A percentile compares a stretch with the other conserved stretches of the same genome.
These are phyloP conservation scores for Backusella parvicylindrica DNA, from an alignment of 192 early-diverging fungal species.

Conservation along the genomic window DNA sequence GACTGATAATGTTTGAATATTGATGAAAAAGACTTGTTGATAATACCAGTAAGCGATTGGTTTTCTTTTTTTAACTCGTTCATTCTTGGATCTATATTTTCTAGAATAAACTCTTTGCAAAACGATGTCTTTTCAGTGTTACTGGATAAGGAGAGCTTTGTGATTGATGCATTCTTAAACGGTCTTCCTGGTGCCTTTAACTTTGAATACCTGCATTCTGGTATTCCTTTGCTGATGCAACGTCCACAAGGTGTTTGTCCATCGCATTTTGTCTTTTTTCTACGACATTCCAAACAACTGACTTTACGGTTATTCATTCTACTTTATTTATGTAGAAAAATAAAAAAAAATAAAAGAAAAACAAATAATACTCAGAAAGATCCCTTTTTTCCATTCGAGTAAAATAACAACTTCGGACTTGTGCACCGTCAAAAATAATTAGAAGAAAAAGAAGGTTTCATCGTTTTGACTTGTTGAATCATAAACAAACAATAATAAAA, in stretches of 20 bases:
- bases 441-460: not conserved
- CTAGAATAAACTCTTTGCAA: not conserved
- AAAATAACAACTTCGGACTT: not conserved
- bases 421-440: not conserved
- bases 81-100: not conserved
- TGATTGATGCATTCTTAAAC: not conserved
- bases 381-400: not conserved
- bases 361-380: not conserved
- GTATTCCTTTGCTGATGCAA: not conserved
- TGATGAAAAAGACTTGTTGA: not conserved
- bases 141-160: not conserved
- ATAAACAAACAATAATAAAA: too few relatives aligned
- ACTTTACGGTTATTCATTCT: not conserved
- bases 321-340: not conserved
- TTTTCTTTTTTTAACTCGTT: not conserved
- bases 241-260: not conserved
- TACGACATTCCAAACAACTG: not conserved
- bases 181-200: not conserved
- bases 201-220: not conserved
- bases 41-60: not conserved
- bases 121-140: not conserved
- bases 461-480: constrained; percentile 8
- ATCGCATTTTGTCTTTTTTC: not conserved
- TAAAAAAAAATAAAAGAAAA: not conserved
- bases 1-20: not conserved